Evolutionary conservation across 1,284 basidiomycete genomes (phyloP).

Genomic region (Tremellales sp.): DNA sequence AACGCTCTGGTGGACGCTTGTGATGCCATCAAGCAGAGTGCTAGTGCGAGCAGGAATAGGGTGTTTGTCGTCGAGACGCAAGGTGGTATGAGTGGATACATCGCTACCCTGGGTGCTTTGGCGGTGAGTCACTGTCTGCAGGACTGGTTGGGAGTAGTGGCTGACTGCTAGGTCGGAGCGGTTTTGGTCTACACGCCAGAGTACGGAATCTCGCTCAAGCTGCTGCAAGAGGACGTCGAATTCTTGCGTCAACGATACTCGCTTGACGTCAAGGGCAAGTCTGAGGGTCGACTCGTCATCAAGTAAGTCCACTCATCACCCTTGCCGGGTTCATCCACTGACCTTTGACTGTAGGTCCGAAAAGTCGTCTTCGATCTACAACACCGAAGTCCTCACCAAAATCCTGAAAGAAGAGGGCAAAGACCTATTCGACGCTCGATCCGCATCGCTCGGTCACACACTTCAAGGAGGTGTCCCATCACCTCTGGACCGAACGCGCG

Average conservation of each 20-base stretch:
- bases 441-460: conserved; percentile 91
- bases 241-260: conserved; percentile 83
- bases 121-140: conserved; percentile 62
- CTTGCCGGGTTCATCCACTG: neutral
- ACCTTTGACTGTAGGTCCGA: conserved; percentile 64
- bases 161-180: conserved; percentile 70
- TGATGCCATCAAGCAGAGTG: conserved; percentile 97
- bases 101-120: conserved; percentile 90
- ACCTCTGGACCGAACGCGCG: conserved; percentile 86
- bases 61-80: conserved; percentile 99
- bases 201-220: conserved; percentile 75
- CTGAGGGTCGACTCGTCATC: conserved; percentile 88
- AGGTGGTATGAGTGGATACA: conserved; percentile 92
- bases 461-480: conserved; percentile 93
- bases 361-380: conserved; percentile 79
- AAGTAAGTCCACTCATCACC: conserved; percentile 56
- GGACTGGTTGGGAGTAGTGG: neutral
- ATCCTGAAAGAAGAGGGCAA: conserved; percentile 93
- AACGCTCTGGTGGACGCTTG: conserved; percentile 97
- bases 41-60: conserved; percentile 87
- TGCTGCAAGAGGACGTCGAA: conserved; percentile 77
- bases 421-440: conserved; percentile 86
- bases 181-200: conserved; percentile 93
- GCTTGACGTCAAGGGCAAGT: conserved; percentile 82
- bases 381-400: conserved; percentile 85